Percentiles rank a stretch among this genome's conserved stretches.
These are phyloP conservation scores for Penicillium macrosclerotiorum DNA, from an alignment of 495 filamentous ascomycete genomes.

Conservation along the genomic window DNA sequence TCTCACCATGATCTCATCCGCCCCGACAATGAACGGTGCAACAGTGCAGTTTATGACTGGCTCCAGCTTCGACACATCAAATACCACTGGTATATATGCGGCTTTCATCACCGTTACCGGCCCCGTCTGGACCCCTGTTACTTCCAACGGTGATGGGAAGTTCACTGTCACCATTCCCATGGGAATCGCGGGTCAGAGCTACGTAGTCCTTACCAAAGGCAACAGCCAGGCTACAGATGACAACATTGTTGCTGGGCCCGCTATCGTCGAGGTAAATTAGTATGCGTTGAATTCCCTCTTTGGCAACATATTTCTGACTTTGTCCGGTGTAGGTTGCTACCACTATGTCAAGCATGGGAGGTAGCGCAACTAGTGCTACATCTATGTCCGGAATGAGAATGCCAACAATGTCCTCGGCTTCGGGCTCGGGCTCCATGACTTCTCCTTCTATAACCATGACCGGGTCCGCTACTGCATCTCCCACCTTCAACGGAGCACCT, in stretches of 20 bases:
- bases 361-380: not conserved
- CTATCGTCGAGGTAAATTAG: conserved; percentile 32
- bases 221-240: conserved; percentile 22
- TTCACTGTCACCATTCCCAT: conserved; percentile 34
- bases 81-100: conserved; percentile 8
- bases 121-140: conserved; percentile 30
- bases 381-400: conserved; percentile 2
- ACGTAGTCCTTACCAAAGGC: conserved; percentile 34
- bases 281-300: no score
- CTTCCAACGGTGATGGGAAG: conserved; percentile 21
- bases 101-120: conserved; percentile 42
- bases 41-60: conserved; percentile 14
- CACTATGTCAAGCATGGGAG: not conserved
- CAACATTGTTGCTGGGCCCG: conserved; percentile 34
- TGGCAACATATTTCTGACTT: not conserved
- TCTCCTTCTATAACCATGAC: not conserved
- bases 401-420: conserved; percentile 1
- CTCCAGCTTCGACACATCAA: conserved; percentile 7
- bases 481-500: no score
- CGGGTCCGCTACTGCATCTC: not conserved
- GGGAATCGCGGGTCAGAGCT: conserved; percentile 35
- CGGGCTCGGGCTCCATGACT: not conserved
- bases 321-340: not conserved
- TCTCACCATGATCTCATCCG: conserved; percentile 23
- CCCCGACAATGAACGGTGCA: conserved; percentile 14